phyloP scores from a whole-genome alignment of 164 flowering plant species.

The Tetrastigma voinierianum region DNA sequence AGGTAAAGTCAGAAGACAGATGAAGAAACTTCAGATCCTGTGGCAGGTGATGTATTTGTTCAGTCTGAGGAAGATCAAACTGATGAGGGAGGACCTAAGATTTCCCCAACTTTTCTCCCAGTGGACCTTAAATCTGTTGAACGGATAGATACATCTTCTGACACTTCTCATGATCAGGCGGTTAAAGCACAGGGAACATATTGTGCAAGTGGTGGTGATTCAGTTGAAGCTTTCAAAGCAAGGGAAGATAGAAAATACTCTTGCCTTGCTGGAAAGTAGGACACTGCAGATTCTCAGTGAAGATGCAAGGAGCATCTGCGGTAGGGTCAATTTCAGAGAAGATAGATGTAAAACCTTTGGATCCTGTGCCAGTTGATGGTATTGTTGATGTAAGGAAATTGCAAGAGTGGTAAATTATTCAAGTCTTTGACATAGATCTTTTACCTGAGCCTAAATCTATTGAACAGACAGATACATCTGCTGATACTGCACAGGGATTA shows the following conservation, averaged over 20 bases:
- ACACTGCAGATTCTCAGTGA: conserved; percentile 4
- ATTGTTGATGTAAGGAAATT: conserved; percentile 17
- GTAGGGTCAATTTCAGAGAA: background rate
- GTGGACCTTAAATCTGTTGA: conserved; percentile 14
- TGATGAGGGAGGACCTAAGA: background rate
- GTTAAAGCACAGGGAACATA: conserved; percentile 9
- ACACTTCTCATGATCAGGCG: conserved; percentile 5
- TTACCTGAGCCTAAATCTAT: conserved; percentile 13
- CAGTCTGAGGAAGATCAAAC: conserved; percentile 14
- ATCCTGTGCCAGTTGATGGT: conserved; percentile 5
- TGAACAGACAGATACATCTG: conserved; percentile 4
- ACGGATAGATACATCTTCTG: conserved; percentile 5
- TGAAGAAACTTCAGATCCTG: conserved; percentile 2
- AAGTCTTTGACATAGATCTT: conserved; percentile 8
- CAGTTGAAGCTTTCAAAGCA: conserved; percentile 9
- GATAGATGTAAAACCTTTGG: conserved; percentile 1
- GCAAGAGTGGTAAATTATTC: background rate
- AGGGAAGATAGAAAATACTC: conserved; percentile 12
- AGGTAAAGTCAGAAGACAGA: conserved; percentile 2
- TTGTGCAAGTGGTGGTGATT: conserved; percentile 1
- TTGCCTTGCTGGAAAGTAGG: background rate
- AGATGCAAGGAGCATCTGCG: conserved; percentile 8
- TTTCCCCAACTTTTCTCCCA: conserved; percentile 7
- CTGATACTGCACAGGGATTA: conserved; percentile 7
- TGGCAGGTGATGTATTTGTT: conserved; percentile 4